A percentile compares a stretch with the other conserved stretches of the same genome.
These are phyloP conservation scores for Claviceps humidiphila DNA, from an alignment of 2,329 filamentous ascomycete genomes.

Conservation along the genomic window DNA sequence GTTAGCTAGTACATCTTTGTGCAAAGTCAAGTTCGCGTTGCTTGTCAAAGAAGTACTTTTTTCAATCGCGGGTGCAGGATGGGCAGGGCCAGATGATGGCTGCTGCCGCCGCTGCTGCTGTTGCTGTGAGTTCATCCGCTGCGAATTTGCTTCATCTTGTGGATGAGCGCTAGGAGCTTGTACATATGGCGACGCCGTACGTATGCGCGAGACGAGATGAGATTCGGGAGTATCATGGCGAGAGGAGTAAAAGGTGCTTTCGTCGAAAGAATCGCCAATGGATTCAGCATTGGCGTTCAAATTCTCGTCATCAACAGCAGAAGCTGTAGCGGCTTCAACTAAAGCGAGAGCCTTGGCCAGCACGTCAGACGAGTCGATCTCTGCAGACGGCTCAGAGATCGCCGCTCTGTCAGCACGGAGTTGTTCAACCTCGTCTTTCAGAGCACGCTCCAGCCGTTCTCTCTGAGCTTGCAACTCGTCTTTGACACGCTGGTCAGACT, in stretches of 20 bases:
- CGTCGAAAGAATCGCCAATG: constrained; percentile 72
- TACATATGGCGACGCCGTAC: constrained; percentile 27
- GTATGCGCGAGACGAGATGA: constrained; percentile 33
- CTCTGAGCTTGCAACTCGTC: constrained; percentile 72
- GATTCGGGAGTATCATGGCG: constrained; percentile 66
- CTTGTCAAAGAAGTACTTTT: neutral
- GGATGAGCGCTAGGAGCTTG: constrained; percentile 9
- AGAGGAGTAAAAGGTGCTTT: constrained; percentile 93
- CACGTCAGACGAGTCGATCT: constrained; percentile 61
- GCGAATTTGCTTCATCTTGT: constrained; percentile 5
- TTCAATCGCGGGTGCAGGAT: neutral
- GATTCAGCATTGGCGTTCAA: constrained; percentile 42
- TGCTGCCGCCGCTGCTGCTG: neutral
- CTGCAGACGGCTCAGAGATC: constrained; percentile 42
- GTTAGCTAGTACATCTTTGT: neutral
- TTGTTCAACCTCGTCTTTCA: constrained; percentile 68
- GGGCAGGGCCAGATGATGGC: neutral
- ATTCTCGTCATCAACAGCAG: constrained; percentile 42
- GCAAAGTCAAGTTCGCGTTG: constrained; percentile 6
- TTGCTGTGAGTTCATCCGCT: neutral
- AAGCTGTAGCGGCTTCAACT: constrained; percentile 55
- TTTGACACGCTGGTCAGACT: constrained; percentile 71
- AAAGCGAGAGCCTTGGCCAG: constrained; percentile 56
- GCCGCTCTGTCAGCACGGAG: constrained; percentile 31
- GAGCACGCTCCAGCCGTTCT: constrained; percentile 61